Base-by-base conservation (phyloP, 176 grass and related monocot species). In the Zea luxurians region DNA sequence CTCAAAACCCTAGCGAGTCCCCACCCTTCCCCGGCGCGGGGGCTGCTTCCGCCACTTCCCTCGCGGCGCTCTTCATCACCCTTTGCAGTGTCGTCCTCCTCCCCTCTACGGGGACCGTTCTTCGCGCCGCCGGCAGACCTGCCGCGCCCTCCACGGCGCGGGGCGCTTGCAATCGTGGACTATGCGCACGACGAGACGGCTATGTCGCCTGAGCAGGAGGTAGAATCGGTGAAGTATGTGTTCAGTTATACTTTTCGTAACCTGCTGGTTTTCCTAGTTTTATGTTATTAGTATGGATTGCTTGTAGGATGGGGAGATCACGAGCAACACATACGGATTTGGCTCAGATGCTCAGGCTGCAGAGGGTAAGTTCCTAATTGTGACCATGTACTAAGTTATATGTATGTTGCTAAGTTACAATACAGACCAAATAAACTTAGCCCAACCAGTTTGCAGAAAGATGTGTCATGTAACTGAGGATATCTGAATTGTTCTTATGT, bases 181-280 rank as follows among this genome's bases (percentile, higher is more conserved):
- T 97, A 97, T 81, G 90, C 67, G 36, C 93, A 97, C 37, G 93
- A 97, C 64, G 93, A 97, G 86, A 83, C 70, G 71, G 90, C 86
- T 13, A 86, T 97, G 83, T 97, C 93, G 52, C 93, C 93, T n/a
- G 90, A 97, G 64, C 85, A 80, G 77, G 80, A 92, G 90, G 90
- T 89, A 83, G 46, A 87, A 9, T 65, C 10, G n/a, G 41, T 70
- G 66, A 82, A 63, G 79, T 86, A 72, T 70, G 79, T 87, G 69
- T 17, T 91, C 71, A 57, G 12, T 65, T 40, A 53, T 49, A 10
- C 66, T 69, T 64, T 45, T 67, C 43, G 54, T 12, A 69, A n/a
- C 47, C 21, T 71, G 38, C 66, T 55, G 10, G 0, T 79, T 75
- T 86, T 82, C 77, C 63, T 37, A 37, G 77, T 71, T 86, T 37